phyloP scores from a whole-genome alignment of 2,329 filamentous ascomycete genomes.

The Corynespora cassiicola region DNA sequence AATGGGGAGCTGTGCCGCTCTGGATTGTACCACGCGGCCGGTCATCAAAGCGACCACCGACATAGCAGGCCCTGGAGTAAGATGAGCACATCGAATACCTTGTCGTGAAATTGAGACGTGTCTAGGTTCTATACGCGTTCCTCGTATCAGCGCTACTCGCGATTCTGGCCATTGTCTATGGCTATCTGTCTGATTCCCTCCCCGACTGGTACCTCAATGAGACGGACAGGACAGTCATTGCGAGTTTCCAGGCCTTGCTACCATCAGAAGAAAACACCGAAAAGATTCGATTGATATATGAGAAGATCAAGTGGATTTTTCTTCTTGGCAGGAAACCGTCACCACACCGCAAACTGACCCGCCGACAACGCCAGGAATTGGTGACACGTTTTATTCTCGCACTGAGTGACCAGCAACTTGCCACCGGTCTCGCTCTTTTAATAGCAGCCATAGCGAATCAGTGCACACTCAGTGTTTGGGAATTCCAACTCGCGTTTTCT shows the following conservation, averaged over 20 bases:
- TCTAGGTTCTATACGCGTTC: constrained; percentile 21
- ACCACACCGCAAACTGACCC: constrained; percentile 12
- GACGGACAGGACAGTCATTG: constrained; percentile 16
- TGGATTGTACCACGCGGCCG: constrained; percentile 9
- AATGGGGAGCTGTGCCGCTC: too few species aligned
- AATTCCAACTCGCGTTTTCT: constrained; percentile 20
- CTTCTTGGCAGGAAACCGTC: too few species aligned
- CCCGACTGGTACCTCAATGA: constrained; percentile 16
- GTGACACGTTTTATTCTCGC: constrained; percentile 29
- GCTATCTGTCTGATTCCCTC: constrained; percentile 23
- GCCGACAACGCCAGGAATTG: constrained; percentile 15
- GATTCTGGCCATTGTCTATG: constrained; percentile 15
- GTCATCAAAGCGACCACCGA: constrained; percentile 13
- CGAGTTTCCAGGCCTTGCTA: constrained; percentile 9
- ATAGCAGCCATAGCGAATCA: constrained; percentile 21
- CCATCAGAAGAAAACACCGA: too few species aligned
- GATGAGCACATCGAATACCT: too few species aligned
- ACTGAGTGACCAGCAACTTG: constrained; percentile 33
- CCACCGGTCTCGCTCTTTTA: constrained; percentile 24
- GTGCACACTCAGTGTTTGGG: constrained; percentile 20
- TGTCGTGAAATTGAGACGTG: too few species aligned
- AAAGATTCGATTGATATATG: too few species aligned
- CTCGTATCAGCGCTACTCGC: constrained; percentile 19
- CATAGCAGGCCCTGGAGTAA: constrained; percentile 22
- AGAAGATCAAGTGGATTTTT: too few species aligned